These are phyloP conservation scores for Gaeumannomyces tritici DNA, from an alignment of 2,329 filamentous ascomycete genomes.

Conservation along the genomic window DNA sequence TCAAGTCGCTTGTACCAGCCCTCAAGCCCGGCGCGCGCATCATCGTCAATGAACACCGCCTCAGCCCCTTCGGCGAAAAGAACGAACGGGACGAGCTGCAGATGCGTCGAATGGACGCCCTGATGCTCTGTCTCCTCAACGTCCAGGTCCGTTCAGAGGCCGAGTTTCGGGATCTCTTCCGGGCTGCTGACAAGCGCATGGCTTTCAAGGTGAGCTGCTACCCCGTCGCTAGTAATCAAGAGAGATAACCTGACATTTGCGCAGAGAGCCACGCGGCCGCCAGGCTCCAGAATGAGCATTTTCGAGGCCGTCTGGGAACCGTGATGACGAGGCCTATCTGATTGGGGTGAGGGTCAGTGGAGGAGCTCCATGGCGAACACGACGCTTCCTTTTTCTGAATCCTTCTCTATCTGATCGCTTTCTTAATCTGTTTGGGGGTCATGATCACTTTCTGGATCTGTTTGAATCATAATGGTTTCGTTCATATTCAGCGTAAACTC, in stretches of 20 bases:
- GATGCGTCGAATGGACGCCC: constrained; percentile 29
- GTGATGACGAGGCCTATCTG: too few species aligned
- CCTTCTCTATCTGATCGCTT: too few species aligned
- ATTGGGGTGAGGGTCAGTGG: too few species aligned
- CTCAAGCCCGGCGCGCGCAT: constrained; percentile 44
- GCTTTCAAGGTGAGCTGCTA: constrained; percentile 19
- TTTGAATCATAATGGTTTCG: too few species aligned
- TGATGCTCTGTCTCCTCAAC: constrained; percentile 29
- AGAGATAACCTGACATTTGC: too few species aligned
- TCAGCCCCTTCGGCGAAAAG: constrained; percentile 21
- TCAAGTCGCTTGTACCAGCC: constrained; percentile 40
- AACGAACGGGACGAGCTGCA: constrained; percentile 25
- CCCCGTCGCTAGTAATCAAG: too few species aligned
- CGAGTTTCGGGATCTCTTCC: constrained; percentile 33
- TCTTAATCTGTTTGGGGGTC: too few species aligned
- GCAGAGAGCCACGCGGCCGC: constrained; percentile 17
- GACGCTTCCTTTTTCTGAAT: too few species aligned
- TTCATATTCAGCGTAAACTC: too few species aligned
- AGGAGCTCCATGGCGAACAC: too few species aligned
- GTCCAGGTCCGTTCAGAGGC: constrained; percentile 27
- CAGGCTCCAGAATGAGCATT: constrained; percentile 23
- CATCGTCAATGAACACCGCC: constrained; percentile 29
- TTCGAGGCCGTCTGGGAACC: constrained; percentile 24
- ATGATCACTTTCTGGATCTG: too few species aligned
- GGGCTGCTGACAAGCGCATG: constrained; percentile 22